phyloP scores from a whole-genome alignment of 805 yeast species.

The Sugiyamaella qingdaonensis region DNA sequence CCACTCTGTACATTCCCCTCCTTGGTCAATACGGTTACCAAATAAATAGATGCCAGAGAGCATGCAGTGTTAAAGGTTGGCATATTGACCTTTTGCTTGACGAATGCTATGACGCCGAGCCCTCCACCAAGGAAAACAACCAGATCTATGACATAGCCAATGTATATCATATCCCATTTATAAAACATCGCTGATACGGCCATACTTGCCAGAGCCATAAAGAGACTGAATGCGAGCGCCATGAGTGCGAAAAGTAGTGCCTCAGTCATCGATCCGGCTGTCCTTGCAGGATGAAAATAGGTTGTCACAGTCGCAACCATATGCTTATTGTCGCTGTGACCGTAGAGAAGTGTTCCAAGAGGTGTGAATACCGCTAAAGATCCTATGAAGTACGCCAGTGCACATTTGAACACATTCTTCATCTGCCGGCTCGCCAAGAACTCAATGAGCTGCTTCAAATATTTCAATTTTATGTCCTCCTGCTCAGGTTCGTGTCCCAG shows the following conservation, averaged over 20 bases:
- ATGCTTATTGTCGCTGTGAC: constrained; percentile 70
- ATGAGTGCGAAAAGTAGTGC: constrained; percentile 57
- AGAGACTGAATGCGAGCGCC: constrained; percentile 50
- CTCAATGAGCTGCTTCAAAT: neutral
- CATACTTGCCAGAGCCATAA: constrained; percentile 51
- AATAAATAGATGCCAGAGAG: constrained; percentile 65
- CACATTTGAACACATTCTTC: constrained; percentile 49
- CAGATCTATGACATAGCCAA: constrained; percentile 53
- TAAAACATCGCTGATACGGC: constrained; percentile 45
- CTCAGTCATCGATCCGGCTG: constrained; percentile 78
- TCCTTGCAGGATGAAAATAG: constrained; percentile 77
- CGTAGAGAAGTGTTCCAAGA: constrained; percentile 44
- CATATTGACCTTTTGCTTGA: constrained; percentile 62
- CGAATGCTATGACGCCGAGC: constrained; percentile 62
- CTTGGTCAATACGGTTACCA: constrained; percentile 66
- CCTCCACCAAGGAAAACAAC: constrained; percentile 47
- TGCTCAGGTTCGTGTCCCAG: constrained; percentile 2
- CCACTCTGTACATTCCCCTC: constrained; percentile 66
- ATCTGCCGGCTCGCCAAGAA: constrained; percentile 7
- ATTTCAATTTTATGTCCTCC: neutral
- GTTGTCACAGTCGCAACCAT: constrained; percentile 78
- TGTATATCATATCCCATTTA: constrained; percentile 42
- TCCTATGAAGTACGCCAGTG: constrained; percentile 70
- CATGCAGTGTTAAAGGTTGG: constrained; percentile 79
- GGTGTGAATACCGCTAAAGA: constrained; percentile 64